phyloP scores from a whole-genome alignment of 768 basidiomycete species.

The Tubosaeta brunneosetosa region DNA sequence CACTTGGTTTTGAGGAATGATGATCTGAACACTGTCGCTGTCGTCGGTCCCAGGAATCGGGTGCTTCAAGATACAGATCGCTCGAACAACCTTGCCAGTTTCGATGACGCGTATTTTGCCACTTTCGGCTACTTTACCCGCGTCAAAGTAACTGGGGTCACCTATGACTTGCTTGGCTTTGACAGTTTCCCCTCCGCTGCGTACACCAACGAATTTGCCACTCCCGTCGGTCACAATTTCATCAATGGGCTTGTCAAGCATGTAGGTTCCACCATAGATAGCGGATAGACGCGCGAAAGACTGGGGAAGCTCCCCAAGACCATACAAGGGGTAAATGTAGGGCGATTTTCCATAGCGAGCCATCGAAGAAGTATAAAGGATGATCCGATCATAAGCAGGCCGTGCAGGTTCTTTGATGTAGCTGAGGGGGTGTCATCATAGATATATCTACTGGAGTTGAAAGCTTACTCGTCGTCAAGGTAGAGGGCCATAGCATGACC shows the following conservation, averaged over 20 bases:
- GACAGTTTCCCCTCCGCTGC: slow-evolving; percentile 83
- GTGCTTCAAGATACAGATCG: slow-evolving; percentile 97
- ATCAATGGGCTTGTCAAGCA: slow-evolving; percentile 95
- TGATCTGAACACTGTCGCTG: slow-evolving; percentile 91
- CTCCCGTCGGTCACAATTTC: slow-evolving; percentile 80
- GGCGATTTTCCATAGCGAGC: slow-evolving; percentile 99
- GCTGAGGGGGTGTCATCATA: slow-evolving; percentile 38
- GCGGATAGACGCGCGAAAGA: slow-evolving; percentile 97
- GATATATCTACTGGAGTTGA: background rate
- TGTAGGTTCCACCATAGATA: slow-evolving; percentile 99
- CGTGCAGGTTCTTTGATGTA: slow-evolving; percentile 93
- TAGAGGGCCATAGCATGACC: slow-evolving; percentile 99
- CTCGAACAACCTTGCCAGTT: slow-evolving; percentile 90
- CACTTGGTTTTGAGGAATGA: slow-evolving; percentile 99
- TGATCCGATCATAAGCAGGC: slow-evolving; percentile 87
- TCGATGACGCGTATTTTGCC: slow-evolving; percentile 88
- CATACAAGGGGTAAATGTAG: slow-evolving; percentile 98
- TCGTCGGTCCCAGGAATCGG: slow-evolving; percentile 97
- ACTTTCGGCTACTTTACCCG: slow-evolving; percentile 54
- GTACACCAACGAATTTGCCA: slow-evolving; percentile 92
- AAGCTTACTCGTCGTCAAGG: slow-evolving; percentile 88
- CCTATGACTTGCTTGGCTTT: slow-evolving; percentile 98
- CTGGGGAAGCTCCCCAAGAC: slow-evolving; percentile 97
- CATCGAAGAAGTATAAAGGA: slow-evolving; percentile 98
- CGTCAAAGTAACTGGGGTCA: slow-evolving; percentile 95